Conservation (phyloP, 108 stramenopile species). For the Skeletonema costatum region DNA sequence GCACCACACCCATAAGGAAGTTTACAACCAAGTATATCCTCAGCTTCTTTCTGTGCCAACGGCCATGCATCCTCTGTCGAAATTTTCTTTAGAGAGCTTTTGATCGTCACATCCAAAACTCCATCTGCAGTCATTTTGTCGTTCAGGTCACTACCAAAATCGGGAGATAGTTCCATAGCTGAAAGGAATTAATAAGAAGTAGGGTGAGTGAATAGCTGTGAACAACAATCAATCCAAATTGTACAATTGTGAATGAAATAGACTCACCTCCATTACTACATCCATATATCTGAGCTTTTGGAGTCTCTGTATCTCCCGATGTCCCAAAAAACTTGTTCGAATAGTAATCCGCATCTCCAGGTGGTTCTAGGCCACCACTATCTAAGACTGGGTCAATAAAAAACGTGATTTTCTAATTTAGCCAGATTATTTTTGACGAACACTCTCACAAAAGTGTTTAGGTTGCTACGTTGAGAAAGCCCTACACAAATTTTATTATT, state of each 20-base stretch:
- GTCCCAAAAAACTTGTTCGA: slow-evolving; percentile 50
- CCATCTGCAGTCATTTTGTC: slow-evolving; percentile 17
- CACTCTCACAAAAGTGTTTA: too few relatives aligned
- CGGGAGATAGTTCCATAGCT: slow-evolving; percentile 15
- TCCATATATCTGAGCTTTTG: background rate
- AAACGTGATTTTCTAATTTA: too few relatives aligned
- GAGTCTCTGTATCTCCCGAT: slow-evolving; percentile 18
- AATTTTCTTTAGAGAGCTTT: background rate
- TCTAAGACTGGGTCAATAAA: too few relatives aligned
- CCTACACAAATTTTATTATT: too few relatives aligned
- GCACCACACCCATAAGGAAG: slow-evolving; percentile 8
- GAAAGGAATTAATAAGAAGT: slow-evolving; percentile 16
- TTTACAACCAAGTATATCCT: slow-evolving; percentile 1
- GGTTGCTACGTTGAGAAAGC: too few relatives aligned
- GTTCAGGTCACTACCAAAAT: background rate
- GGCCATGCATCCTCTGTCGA: background rate
- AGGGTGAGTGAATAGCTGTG: background rate
- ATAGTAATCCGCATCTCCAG: slow-evolving; percentile 8
- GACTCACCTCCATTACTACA: background rate
- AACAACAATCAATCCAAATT: background rate
- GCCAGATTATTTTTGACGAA: too few relatives aligned
- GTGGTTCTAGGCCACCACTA: slow-evolving; percentile 8
- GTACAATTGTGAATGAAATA: background rate
- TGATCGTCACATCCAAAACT: slow-evolving; percentile 30
- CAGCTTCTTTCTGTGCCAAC: background rate